Conservation (phyloP, 768 basidiomycete species). For the Tulasnella sp. region DNA sequence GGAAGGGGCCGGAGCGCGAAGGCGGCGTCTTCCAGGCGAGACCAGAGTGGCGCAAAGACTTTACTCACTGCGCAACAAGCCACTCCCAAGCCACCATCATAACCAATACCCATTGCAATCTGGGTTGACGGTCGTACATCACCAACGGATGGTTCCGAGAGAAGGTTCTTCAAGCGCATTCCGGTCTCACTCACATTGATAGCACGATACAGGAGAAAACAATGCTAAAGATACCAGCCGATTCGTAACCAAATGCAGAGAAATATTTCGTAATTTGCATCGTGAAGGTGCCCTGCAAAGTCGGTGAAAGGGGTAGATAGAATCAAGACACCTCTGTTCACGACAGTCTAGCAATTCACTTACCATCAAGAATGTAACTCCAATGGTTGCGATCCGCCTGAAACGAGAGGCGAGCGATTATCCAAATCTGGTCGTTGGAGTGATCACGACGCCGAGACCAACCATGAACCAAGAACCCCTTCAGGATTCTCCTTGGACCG, state of each 20-base stretch:
- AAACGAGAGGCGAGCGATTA: neutral
- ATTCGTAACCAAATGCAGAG: neutral
- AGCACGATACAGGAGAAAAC: neutral
- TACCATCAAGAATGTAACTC: neutral
- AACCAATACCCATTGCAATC: constrained; percentile 11
- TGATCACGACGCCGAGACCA: neutral
- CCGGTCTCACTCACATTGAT: neutral
- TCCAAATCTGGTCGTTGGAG: neutral
- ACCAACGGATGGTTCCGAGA: neutral
- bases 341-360: neutral
- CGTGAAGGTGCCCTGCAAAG: neutral
- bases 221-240: neutral
- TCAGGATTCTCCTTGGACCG: neutral
- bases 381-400: neutral
- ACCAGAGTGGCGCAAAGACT: neutral
- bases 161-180: neutral
- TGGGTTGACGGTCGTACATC: neutral
- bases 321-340: no score
- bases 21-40: neutral
- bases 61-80: neutral
- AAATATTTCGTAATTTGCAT: neutral
- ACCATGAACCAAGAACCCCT: constrained; percentile 5
- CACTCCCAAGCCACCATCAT: neutral
- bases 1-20: neutral
- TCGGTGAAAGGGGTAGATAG: neutral